Conservation (phyloP, 2,329 filamentous ascomycete species). For the Podosphaera fusca region DNA sequence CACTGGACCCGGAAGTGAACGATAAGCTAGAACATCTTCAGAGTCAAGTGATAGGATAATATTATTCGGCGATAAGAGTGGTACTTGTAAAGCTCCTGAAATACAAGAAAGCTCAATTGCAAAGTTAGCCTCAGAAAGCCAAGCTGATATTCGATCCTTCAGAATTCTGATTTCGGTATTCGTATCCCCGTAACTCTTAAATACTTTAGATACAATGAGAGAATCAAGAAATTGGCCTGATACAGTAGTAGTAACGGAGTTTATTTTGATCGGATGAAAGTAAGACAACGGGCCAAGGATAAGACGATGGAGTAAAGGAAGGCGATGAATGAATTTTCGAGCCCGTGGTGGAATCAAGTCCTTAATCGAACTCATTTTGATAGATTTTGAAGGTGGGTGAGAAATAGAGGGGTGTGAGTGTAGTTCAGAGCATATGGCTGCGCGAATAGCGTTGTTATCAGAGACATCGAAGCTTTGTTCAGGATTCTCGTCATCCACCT, state of each 20-base stretch:
- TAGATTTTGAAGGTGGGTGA: slow-evolving; percentile 24
- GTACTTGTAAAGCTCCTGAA: slow-evolving; percentile 22
- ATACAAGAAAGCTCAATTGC: slow-evolving; percentile 24
- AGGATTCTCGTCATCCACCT: slow-evolving; percentile 4
- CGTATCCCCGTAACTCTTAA: slow-evolving; percentile 23
- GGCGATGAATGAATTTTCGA: slow-evolving; percentile 23
- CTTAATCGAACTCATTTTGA: slow-evolving; percentile 25
- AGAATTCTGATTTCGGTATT: slow-evolving; percentile 23
- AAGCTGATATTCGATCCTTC: slow-evolving; percentile 23
- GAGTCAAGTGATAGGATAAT: slow-evolving; percentile 23
- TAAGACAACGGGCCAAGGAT: slow-evolving; percentile 26
- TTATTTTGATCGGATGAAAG: slow-evolving; percentile 26
- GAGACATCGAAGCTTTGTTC: slow-evolving; percentile 17
- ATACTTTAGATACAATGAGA: slow-evolving; percentile 24
- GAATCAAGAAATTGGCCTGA: slow-evolving; percentile 27
- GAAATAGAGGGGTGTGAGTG: slow-evolving; percentile 24
- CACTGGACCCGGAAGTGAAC: slow-evolving; percentile 20
- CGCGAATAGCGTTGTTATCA: slow-evolving; percentile 22
- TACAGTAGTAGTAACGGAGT: slow-evolving; percentile 25
- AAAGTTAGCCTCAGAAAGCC: slow-evolving; percentile 29
- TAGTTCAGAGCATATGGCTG: slow-evolving; percentile 25
- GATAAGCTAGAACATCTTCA: slow-evolving; percentile 25
- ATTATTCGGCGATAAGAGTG: slow-evolving; percentile 24
- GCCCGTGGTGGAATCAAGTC: slow-evolving; percentile 20
- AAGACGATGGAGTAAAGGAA: slow-evolving; percentile 25